Evolutionary conservation across 2,329 filamentous ascomycete species (phyloP).

Genomic region (Pezizomycotina sp.): DNA sequence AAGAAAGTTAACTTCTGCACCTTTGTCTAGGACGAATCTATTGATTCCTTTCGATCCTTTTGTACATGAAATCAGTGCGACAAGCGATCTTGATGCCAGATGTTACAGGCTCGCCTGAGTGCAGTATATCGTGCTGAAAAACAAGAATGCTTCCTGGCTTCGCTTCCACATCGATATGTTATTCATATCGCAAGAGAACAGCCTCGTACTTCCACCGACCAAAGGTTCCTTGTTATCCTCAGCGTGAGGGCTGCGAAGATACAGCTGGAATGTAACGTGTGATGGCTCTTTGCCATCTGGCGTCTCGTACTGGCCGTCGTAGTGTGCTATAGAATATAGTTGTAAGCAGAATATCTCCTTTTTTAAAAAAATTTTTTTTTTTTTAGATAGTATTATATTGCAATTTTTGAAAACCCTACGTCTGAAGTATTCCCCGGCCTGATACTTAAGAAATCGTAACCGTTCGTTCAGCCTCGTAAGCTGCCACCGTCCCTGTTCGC

Average conservation of each 20-base stretch:
- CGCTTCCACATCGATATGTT: slow-evolving; percentile 19
- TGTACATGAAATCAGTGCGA: slow-evolving; percentile 20
- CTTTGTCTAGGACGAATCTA: no score
- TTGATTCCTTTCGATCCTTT: no score
- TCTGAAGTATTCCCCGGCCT: slow-evolving; percentile 19
- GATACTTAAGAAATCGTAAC: slow-evolving; percentile 19
- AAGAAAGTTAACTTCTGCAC: no score
- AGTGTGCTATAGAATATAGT: slow-evolving; percentile 16
- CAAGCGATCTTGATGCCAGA: slow-evolving; percentile 19
- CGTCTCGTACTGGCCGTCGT: slow-evolving; percentile 19
- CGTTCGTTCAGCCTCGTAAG: slow-evolving; percentile 19
- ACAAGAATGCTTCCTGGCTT: slow-evolving; percentile 19
- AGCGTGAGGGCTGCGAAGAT: slow-evolving; percentile 14
- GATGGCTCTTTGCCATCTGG: slow-evolving; percentile 16
- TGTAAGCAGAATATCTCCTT: neutral
- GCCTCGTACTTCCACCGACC: no score
- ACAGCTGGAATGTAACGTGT: slow-evolving; percentile 21
- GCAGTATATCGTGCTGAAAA: slow-evolving; percentile 20
- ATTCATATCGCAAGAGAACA: no score
- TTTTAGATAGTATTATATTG: neutral
- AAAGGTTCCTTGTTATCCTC: no score
- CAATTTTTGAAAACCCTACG: slow-evolving; percentile 9
- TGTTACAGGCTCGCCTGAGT: slow-evolving; percentile 19
- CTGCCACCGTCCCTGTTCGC: slow-evolving; percentile 11
- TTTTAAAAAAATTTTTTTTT: neutral